Evolutionary conservation across 805 yeast genomes (phyloP).

Genomic region (Schizosaccharomyces lindneri): DNA sequence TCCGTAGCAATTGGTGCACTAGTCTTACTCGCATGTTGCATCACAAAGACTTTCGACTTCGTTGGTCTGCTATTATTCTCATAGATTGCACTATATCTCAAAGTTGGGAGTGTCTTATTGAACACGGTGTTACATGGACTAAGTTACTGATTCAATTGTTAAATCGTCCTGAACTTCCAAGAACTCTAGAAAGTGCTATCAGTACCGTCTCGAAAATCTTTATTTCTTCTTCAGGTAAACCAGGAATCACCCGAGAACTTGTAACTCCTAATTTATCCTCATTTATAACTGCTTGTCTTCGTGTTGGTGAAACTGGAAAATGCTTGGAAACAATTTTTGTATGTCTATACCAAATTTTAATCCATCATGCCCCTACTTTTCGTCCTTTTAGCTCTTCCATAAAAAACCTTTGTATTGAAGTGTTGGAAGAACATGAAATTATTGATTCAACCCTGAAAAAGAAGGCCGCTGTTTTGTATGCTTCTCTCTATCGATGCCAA

Average conservation of each 20-base stretch:
- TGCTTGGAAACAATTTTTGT: background rate
- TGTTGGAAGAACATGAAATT: background rate
- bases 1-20: background rate
- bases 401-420: background rate
- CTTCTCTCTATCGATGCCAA: background rate
- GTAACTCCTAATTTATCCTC: background rate
- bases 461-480: constrained; percentile 1
- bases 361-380: background rate
- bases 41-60: background rate
- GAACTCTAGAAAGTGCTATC: background rate
- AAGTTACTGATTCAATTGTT: background rate
- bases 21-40: background rate
- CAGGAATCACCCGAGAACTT: background rate
- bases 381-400: background rate
- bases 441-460: background rate
- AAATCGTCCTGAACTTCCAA: background rate
- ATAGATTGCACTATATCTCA: background rate
- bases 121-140: background rate
- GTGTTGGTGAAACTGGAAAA: background rate
- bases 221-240: background rate
- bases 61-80: background rate
- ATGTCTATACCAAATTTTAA: background rate
- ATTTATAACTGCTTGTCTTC: background rate
- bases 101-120: background rate
- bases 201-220: background rate